Percentiles rank a stretch among this genome's conserved stretches.
Conservation (phyloP, 2,329 filamentous ascomycete species). For the Cladophialophora chaetospira region DNA sequence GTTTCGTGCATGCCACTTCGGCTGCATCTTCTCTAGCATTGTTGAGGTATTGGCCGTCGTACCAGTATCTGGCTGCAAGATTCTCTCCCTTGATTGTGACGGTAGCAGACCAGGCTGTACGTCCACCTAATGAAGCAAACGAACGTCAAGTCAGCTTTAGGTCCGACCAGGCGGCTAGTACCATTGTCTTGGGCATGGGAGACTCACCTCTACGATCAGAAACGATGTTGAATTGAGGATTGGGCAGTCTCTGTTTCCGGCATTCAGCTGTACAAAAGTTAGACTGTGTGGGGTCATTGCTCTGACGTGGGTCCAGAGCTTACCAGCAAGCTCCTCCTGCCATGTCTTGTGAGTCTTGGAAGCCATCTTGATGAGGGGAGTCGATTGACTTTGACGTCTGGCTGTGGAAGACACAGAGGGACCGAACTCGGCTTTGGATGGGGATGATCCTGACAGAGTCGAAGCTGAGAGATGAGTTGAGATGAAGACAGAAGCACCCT, state of each 20-base stretch:
- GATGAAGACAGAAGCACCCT: slow-evolving; percentile 9
- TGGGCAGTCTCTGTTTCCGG: slow-evolving; percentile 30
- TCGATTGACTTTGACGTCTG: background rate
- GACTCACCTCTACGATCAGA: slow-evolving; percentile 65
- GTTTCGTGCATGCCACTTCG: slow-evolving; percentile 63
- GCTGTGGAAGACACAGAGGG: background rate
- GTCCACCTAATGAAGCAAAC: slow-evolving; percentile 64
- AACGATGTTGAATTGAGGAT: slow-evolving; percentile 68
- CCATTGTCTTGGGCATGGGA: slow-evolving; percentile 19
- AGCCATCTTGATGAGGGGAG: slow-evolving; percentile 20
- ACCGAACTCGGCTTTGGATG: background rate
- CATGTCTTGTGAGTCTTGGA: slow-evolving; percentile 37
- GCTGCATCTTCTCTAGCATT: slow-evolving; percentile 92
- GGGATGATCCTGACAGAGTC: background rate
- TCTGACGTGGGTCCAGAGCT: slow-evolving; percentile 26
- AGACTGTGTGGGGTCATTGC: slow-evolving; percentile 3
- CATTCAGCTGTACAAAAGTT: slow-evolving; percentile 29
- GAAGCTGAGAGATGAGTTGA: background rate
- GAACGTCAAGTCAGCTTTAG: slow-evolving; percentile 2
- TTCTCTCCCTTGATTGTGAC: slow-evolving; percentile 69
- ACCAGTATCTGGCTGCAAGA: slow-evolving; percentile 81
- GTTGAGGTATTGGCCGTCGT: slow-evolving; percentile 83
- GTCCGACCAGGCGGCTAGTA: slow-evolving; percentile 9
- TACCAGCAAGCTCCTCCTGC: slow-evolving; percentile 62
- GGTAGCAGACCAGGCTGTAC: slow-evolving; percentile 85